Base-by-base conservation (phyloP, 495 filamentous ascomycete species). In the Penicillium tannophilum region DNA sequence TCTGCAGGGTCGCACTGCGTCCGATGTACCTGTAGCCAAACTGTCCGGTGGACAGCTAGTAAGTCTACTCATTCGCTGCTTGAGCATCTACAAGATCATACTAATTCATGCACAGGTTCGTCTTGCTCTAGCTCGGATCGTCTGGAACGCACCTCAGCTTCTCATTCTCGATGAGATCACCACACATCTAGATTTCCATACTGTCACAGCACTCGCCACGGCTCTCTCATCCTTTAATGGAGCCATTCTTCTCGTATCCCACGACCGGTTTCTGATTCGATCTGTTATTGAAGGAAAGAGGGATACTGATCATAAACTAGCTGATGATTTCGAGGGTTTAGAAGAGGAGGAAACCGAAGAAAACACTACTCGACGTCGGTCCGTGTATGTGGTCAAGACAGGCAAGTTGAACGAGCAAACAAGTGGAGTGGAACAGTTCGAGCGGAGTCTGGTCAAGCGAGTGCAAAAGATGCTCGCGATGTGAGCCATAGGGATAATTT, bases 91-190 rank as follows among this genome's bases (percentile, higher is more conserved):
- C 19, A 10, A 10, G 17, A 36, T 41, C 11, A 10, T 19, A 52
- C 33, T 41, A 1, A 39, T 23, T 11, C 1, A n/a, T 35, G n/a
- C n/a, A 50, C 35, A 83, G 72, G 90, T 92, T n/a, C 80, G 90
- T 17, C 72, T 90, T n/a, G 85, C 89, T 33, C 73, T 94, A 43
- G 89, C 89, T 11, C 73, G 83, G 50, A 70, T 92, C 4, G 67
- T 92, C 36, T 88, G 86, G 83, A 76, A 72, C 41, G 74, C 79
- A 11, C 90, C 90, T 46, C 89, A 91, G 28, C 76, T 89, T 24
- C 80, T 95, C 23, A 80, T 95, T 14, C 82, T 95, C 9, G 90
- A 95, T 65, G 90, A 95, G 68, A 86, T 88, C 17, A 93, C 89
- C 10, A 95, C 90, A n/a, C 90, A 93, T 75, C 73, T 95, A 36